Conservation (phyloP, 2,329 filamentous ascomycete genomes). For the Pezicula radicicola region DNA sequence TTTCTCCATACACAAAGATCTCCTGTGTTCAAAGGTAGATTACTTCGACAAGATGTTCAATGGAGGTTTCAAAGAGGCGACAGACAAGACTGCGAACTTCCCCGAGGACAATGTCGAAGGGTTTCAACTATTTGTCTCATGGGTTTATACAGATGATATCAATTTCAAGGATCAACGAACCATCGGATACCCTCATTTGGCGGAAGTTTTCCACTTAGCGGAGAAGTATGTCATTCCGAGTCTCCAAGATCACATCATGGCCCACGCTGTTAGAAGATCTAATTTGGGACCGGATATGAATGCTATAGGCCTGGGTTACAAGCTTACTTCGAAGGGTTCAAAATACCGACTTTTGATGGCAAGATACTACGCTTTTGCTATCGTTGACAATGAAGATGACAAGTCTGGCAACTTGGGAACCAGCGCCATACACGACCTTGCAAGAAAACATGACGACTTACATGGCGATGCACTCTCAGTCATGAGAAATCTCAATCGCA, state of each 20-base stretch:
- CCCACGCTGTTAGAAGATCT: background rate
- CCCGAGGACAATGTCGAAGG: background rate
- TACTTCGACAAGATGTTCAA: background rate
- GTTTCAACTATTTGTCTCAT: background rate
- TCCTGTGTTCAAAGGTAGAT: background rate
- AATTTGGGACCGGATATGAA: no score
- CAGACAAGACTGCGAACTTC: background rate
- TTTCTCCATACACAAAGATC: background rate
- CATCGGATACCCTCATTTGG: background rate
- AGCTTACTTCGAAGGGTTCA: no score
- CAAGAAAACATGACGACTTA: no score
- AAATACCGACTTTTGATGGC: no score
- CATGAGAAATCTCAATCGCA: no score
- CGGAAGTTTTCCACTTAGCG: background rate
- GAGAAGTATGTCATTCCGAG: background rate
- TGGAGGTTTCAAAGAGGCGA: background rate
- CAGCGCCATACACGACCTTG: no score
- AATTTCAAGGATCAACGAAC: background rate
- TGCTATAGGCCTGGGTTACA: no score
- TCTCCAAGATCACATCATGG: background rate
- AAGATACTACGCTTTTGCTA: no score
- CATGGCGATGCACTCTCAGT: no score
- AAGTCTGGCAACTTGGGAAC: no score
- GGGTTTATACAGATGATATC: background rate
- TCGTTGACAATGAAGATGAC: no score